Evolutionary conservation across 306 rosid species (phyloP), one percentile per base, ranked within the genome.

Genomic region (Morella rubra): DNA sequence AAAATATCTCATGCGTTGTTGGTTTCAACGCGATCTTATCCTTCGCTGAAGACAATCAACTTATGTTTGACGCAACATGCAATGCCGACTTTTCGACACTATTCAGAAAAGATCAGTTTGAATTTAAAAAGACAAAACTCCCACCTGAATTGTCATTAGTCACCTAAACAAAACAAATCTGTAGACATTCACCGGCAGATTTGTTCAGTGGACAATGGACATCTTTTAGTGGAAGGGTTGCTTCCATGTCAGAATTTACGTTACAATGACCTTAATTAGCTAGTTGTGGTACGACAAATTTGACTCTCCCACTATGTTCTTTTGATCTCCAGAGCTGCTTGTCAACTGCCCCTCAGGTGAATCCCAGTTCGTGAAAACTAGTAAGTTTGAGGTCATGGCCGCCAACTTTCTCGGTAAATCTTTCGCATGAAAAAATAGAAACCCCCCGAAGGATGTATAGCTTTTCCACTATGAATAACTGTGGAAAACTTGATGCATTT

Each of bases 1-100:
- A 32, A 32, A 32, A 32, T 32, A 32, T 32, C 37, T 32, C 3
- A 2, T 32, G 37, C 2, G 37, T 32, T 32, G 37, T 15, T 58
- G 55, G 76, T 79, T 78, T 81, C 78, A 70, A 81, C 64, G 76
- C 79, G 82, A 74, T 81, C 76, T 72, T 71, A 81, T 76, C 72
- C 24, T 85, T 81, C 84, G 84, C 87, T 74, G 16, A 67, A 32
- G 70, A 52, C 22, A 72, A 56, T 79, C 78, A 79, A 79, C 78
- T 50, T 46, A 72, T 22, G 54, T 79, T 60, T 54, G 73, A 67
- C 80, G 83, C 85, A 76, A 42, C 65, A 41, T 60, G 60, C 74
- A 81, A 70, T 65, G 18, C 22, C 64, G 22, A 9, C 32, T 58
- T 22, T 58, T 15, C 37, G n/a, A n/a, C 47, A 84, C 77, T 20